Conservation (phyloP, 202 grass and related monocot species). For the Eragrostis tef region DNA sequence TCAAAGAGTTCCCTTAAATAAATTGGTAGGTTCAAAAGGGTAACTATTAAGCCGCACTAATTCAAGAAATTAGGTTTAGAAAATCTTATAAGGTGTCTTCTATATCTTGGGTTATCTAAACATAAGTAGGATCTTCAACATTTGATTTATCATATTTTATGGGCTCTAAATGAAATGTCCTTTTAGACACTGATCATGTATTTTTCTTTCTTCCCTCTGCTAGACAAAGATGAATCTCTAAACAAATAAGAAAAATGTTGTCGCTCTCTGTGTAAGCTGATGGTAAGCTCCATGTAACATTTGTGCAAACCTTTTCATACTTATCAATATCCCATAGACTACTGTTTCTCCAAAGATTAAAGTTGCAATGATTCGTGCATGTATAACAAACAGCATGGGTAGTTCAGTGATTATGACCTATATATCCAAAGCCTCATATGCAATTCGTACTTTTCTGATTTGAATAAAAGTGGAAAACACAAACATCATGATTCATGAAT, state of each 20-base stretch:
- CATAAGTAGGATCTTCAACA: constrained; percentile 20
- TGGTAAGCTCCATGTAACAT: neutral
- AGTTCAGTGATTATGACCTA: constrained; percentile 25
- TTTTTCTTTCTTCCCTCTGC: constrained; percentile 2
- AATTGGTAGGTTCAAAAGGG: neutral
- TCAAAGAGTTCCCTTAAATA: constrained; percentile 13
- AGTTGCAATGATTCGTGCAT: constrained; percentile 10
- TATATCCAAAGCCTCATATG: constrained; percentile 7
- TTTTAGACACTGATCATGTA: constrained; percentile 11
- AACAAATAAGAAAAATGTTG: constrained; percentile 14
- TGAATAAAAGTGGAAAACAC: neutral
- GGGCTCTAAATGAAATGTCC: constrained; percentile 14
- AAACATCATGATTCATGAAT: neutral
- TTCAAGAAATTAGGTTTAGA: constrained; percentile 11
- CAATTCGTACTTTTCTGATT: neutral
- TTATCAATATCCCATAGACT: constrained; percentile 8
- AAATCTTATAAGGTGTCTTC: constrained; percentile 17
- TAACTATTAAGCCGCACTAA: constrained; percentile 12
- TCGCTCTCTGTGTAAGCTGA: constrained; percentile 19
- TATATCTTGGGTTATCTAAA: constrained; percentile 4
- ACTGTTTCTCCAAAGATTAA: constrained; percentile 6
- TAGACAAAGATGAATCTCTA: constrained; percentile 34
- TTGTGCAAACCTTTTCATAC: constrained; percentile 5
- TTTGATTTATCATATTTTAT: neutral
- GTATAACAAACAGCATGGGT: constrained; percentile 17